Conservation (phyloP, 495 filamentous ascomycete genomes). For the Ramalina intermedia region DNA sequence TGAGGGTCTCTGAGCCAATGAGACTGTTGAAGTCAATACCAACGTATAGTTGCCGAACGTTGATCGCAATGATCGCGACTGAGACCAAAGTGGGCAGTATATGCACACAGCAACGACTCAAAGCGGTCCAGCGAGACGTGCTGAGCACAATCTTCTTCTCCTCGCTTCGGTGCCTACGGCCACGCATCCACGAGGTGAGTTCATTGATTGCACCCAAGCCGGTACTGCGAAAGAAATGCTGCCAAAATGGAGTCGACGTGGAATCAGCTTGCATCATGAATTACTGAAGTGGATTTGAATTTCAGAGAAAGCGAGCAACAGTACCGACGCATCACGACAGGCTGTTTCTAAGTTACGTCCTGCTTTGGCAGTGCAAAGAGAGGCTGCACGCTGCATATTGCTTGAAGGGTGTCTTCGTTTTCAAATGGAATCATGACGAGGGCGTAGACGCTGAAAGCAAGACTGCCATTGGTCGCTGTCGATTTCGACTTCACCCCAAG, state of each 20-base stretch:
- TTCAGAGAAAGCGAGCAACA: no score
- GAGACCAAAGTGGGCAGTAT: slow-evolving; percentile 9
- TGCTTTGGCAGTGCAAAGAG: no score
- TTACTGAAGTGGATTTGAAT: no score
- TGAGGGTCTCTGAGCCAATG: slow-evolving; percentile 10
- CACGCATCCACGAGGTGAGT: background rate
- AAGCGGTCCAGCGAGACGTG: slow-evolving; percentile 1
- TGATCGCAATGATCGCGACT: slow-evolving; percentile 8
- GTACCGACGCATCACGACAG: no score
- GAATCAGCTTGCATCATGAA: background rate
- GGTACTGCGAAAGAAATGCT: background rate
- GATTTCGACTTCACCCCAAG: no score
- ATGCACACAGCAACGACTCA: slow-evolving; percentile 9
- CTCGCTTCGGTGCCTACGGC: background rate
- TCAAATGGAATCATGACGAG: no score
- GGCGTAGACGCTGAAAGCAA: no score
- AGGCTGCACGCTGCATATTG: no score
- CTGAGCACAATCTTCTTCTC: background rate
- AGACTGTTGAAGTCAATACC: slow-evolving; percentile 8
- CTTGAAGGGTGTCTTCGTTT: no score
- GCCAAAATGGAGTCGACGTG: background rate
- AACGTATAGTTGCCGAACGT: slow-evolving; percentile 9
- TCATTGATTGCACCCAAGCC: background rate
- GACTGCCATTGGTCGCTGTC: no score
- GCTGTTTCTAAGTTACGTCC: no score